Conservation (phyloP, 345 rosid genomes). For the Euphorbia tirucalli region DNA sequence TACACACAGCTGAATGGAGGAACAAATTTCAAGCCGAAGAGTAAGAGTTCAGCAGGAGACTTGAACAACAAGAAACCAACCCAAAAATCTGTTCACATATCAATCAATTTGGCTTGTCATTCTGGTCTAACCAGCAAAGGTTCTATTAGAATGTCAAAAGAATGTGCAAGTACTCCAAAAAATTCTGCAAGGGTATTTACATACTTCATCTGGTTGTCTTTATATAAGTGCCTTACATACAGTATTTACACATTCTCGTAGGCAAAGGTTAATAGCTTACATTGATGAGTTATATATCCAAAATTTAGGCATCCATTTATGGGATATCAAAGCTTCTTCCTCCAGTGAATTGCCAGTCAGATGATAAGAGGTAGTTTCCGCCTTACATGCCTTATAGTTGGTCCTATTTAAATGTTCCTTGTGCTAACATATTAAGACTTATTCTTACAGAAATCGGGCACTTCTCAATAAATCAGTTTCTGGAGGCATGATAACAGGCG, state of each 20-base stretch:
- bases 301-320: slow-evolving; percentile 46
- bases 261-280: neutral
- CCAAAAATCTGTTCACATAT: slow-evolving; percentile 43
- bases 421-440: neutral
- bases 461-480: slow-evolving; percentile 37
- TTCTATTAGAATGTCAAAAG: slow-evolving; percentile 36
- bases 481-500: slow-evolving; percentile 31
- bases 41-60: slow-evolving; percentile 26
- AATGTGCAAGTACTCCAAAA: slow-evolving; percentile 28
- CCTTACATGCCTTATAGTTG: neutral
- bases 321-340: slow-evolving; percentile 38
- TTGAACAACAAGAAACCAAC: slow-evolving; percentile 36
- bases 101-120: slow-evolving; percentile 41
- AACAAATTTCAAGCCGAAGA: slow-evolving; percentile 16
- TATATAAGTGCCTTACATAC: neutral
- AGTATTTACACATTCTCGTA: neutral
- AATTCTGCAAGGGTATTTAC: slow-evolving; percentile 49
- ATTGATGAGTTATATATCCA: slow-evolving; percentile 12
- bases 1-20: slow-evolving; percentile 35
- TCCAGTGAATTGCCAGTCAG: slow-evolving; percentile 33
- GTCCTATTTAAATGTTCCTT: slow-evolving; percentile 6
- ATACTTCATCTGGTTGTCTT: neutral
- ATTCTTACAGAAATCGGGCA: slow-evolving; percentile 35
- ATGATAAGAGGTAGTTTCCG: slow-evolving; percentile 50
- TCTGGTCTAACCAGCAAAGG: slow-evolving; percentile 32